phyloP scores from a whole-genome alignment of 139 green algal species.

The Coelastrella sp. region DNA sequence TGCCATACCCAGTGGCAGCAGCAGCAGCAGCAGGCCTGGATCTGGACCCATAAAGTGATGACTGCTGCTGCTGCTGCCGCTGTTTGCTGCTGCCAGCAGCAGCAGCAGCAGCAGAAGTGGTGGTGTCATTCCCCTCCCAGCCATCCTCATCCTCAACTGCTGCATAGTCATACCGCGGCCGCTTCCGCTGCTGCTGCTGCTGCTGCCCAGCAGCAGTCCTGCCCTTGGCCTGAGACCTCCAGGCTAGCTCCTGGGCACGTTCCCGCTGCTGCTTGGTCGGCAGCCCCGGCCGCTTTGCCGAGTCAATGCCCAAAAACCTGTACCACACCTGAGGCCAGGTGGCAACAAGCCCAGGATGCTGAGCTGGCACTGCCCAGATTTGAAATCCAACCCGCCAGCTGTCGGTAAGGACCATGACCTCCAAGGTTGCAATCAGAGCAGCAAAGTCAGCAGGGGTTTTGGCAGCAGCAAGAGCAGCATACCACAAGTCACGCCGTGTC shows the following conservation, averaged over 20 bases:
- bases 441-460: conserved; percentile 50
- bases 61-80: conserved; percentile 7
- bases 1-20: background rate
- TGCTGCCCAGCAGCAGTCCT: background rate
- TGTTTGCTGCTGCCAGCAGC: background rate
- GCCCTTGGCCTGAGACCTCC: background rate
- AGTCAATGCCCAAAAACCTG: conserved; percentile 28
- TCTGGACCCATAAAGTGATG: background rate
- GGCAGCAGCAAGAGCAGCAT: conserved; percentile 34
- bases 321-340: conserved; percentile 52
- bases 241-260: conserved; percentile 4
- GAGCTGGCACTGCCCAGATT: conserved; percentile 67
- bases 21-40: background rate
- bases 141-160: background rate
- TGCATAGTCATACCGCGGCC: background rate
- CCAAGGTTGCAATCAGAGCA: conserved; percentile 61
- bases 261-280: conserved; percentile 22
- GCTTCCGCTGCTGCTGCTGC: conserved; percentile 27
- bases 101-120: background rate
- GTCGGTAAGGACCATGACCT: conserved; percentile 63
- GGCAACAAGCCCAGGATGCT: conserved; percentile 53
- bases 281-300: conserved; percentile 18
- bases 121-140: background rate
- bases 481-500: conserved; percentile 45
- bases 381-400: conserved; percentile 70